These are phyloP conservation scores for Penicillium coprophilum DNA, from an alignment of 495 filamentous ascomycete species.

Conservation along the genomic window DNA sequence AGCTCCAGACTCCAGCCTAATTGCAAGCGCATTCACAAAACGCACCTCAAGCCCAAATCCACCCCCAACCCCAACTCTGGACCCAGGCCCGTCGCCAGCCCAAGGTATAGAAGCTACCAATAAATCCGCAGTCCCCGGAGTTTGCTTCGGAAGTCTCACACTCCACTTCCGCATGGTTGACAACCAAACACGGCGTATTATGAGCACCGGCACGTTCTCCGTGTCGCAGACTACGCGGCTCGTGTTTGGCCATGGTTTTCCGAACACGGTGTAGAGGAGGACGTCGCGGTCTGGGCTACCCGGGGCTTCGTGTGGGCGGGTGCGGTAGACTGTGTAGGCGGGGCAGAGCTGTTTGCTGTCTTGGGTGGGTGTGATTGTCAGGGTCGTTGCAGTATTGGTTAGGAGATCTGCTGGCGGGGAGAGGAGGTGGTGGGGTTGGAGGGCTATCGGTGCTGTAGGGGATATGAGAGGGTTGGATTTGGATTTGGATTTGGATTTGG, in stretches of 20 bases:
- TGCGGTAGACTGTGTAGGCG: conserved; percentile 20
- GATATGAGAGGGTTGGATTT: conserved; percentile 2
- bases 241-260: conserved; percentile 22
- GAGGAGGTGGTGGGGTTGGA: conserved; percentile 28
- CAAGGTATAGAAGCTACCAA: conserved; percentile 3
- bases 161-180: conserved; percentile 14
- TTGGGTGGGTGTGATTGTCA: conserved; percentile 19
- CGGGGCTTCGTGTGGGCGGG: conserved; percentile 22
- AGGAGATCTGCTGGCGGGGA: conserved; percentile 27
- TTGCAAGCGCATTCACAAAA: conserved; percentile 21
- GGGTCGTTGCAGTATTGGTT: conserved; percentile 28
- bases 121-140: background rate
- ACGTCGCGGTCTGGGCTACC: conserved; percentile 16
- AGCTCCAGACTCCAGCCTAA: background rate
- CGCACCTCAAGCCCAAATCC: conserved; percentile 4
- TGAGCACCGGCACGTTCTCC: conserved; percentile 17
- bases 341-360: conserved; percentile 16
- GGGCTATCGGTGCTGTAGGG: conserved; percentile 23
- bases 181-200: conserved; percentile 23
- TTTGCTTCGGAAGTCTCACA: background rate
- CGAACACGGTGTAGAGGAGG: conserved; percentile 24
- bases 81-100: conserved; percentile 12
- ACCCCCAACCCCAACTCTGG: conserved; percentile 11
- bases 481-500: background rate
- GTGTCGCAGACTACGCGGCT: conserved; percentile 22